A percentile compares a stretch with the other conserved stretches of the same genome.
phyloP scores from a whole-genome alignment of 768 basidiomycete species.

The Lactarius hatsudake region DNA sequence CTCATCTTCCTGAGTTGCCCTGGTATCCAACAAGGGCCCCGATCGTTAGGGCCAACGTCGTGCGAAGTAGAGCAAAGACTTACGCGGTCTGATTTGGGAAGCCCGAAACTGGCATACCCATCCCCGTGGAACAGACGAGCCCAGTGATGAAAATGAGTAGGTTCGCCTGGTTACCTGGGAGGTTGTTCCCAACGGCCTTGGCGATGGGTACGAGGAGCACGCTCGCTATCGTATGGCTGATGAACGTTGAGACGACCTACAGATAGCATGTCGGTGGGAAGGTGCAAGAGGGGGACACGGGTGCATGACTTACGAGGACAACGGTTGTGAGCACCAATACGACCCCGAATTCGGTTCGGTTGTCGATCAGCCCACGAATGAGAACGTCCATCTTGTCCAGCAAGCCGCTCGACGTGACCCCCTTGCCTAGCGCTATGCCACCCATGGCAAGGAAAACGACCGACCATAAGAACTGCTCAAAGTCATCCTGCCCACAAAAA shows the following conservation, averaged over 20 bases:
- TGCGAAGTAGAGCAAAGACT: constrained; percentile 33
- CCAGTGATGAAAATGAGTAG: constrained; percentile 92
- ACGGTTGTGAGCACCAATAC: constrained; percentile 53
- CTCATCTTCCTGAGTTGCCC: constrained; percentile 92
- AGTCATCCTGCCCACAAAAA: constrained; percentile 66
- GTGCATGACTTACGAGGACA: constrained; percentile 33
- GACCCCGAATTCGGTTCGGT: constrained; percentile 62
- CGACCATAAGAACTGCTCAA: constrained; percentile 91
- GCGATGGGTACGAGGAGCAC: constrained; percentile 98
- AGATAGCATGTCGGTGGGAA: background rate
- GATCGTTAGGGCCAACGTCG: constrained; percentile 13
- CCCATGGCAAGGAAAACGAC: constrained; percentile 98
- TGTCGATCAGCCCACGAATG: constrained; percentile 59
- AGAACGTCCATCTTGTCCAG: constrained; percentile 70
- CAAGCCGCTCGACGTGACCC: constrained; percentile 86
- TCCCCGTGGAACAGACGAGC: constrained; percentile 90
- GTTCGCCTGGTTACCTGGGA: constrained; percentile 66
- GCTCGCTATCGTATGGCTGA: constrained; percentile 96
- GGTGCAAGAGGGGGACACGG: background rate
- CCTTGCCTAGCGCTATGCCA: constrained; percentile 93
- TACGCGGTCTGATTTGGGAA: constrained; percentile 98
- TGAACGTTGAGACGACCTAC: constrained; percentile 87
- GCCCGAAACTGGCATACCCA: constrained; percentile 99
- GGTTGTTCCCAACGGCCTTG: constrained; percentile 77
- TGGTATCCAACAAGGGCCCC: constrained; percentile 32